Evolutionary conservation across 371 early-diverging fungal genomes (phyloP).

Genomic region (Mucor irregularis): DNA sequence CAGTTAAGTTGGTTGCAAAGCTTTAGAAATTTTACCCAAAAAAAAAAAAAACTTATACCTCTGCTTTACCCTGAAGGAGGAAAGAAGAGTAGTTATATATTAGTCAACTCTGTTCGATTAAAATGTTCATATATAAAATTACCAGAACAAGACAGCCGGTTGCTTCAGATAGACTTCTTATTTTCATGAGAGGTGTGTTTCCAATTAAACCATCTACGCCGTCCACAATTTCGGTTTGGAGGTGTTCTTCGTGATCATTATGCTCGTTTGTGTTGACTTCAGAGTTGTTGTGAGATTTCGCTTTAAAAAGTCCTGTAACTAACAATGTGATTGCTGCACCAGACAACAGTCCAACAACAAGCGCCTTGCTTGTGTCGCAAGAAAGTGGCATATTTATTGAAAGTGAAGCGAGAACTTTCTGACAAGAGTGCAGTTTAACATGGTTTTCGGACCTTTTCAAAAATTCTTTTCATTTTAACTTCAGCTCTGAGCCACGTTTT

Average conservation of each 20-base stretch:
- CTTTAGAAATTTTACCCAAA: no score
- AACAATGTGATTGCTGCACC: conserved; percentile 36
- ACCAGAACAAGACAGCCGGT: conserved; percentile 84
- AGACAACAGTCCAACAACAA: conserved; percentile 27
- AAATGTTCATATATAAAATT: no score
- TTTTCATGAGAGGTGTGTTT: conserved; percentile 87
- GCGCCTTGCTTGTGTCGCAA: conserved; percentile 21
- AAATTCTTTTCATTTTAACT: no score
- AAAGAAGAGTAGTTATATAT: conserved; percentile 5
- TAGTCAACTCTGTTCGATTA: neutral
- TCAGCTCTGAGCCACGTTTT: no score
- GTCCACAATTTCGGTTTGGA: conserved; percentile 46
- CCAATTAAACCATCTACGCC: conserved; percentile 83
- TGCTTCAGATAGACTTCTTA: conserved; percentile 81
- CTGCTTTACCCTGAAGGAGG: conserved; percentile 46
- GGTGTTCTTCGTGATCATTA: neutral
- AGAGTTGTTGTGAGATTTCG: neutral
- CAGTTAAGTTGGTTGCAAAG: neutral
- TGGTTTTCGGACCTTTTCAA: no score
- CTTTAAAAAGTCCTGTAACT: conserved; percentile 19
- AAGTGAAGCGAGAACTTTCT: no score
- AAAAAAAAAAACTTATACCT: no score
- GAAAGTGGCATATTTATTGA: neutral
- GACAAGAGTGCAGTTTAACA: no score
- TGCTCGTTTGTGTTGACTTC: neutral